Base-by-base conservation (phyloP, 352 stramenopile genomes). In the Globisporangium okanoganense region DNA sequence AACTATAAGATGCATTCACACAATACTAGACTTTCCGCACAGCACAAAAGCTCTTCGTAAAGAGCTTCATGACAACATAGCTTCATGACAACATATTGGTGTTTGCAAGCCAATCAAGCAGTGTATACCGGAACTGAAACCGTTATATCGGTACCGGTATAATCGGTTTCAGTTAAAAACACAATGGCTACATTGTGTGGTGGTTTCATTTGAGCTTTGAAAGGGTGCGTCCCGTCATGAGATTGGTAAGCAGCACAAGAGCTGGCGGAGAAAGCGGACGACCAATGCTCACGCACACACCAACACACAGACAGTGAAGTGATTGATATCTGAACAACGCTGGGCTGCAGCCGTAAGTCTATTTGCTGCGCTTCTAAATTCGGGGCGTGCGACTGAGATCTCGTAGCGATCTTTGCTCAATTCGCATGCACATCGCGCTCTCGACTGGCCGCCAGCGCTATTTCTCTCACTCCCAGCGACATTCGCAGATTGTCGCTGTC, bases 1-100 rank as follows among this genome's bases (percentile, higher is more conserved):
- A 22, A 45, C 40, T 45, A 45, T 45, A 45, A 45, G 40, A 45
- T 45, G 40, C 40, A 45, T 45, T n/a, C 36, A 43, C 36, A 20
- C 40, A 12, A 45, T 0, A n/a, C 8, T 45, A 45, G 40, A 45
- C 40, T 22, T 45, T 45, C 16, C 20, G 40, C 40, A 2, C 35
- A 40, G 9, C 7, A 22, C 40, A 43, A n/a, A n/a, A 45, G 16
- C 40, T 2, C 20, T n/a, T 45, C 18, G 40, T 43, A 14, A 5
- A n/a, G 14, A 43, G 8, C 13, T n/a, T n/a, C 36, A n/a, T 18
- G 13, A 18, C 13, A 43, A 14, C n/a, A n/a, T n/a, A n/a, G n/a
- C n/a, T n/a, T n/a, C 36, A 43, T 5, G 10, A 41, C 35, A 10
- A 13, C 35, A 41, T 41, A 14, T 5, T 41, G 35, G 12, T 16